A percentile compares a stretch with the other conserved stretches of the same genome.
These are phyloP conservation scores for Theileria annulata DNA, from an alignment of 169 alveolate genomes.

Conservation along the genomic window DNA sequence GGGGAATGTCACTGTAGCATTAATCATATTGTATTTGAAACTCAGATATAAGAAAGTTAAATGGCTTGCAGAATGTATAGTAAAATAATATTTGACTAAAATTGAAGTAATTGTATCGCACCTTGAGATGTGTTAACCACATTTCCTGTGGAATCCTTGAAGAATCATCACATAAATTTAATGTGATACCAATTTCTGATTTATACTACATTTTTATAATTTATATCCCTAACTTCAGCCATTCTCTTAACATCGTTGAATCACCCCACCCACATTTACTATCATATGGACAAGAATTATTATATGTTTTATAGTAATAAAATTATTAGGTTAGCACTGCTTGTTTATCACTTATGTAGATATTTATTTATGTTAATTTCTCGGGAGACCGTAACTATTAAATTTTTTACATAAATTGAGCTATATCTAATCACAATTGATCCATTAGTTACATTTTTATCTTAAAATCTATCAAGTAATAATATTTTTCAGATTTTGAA, in stretches of 20 bases:
- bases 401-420: background rate
- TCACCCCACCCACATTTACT: background rate
- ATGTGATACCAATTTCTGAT: background rate
- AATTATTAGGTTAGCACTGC: background rate
- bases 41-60: background rate
- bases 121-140: background rate
- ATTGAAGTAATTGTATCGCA: background rate
- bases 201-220: background rate
- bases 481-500: conserved; percentile 1
- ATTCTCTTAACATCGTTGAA: background rate
- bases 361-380: background rate
- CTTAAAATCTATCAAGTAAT: background rate
- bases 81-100: background rate
- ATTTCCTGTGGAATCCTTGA: background rate
- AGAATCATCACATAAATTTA: background rate
- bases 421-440: background rate
- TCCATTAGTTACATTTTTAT: background rate
- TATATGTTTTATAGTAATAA: background rate
- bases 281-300: background rate
- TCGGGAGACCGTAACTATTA: background rate
- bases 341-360: background rate
- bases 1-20: background rate
- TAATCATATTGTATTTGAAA: background rate
- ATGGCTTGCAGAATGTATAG: background rate
- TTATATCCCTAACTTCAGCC: background rate